A percentile compares a stretch with the other conserved stretches of the same genome.
Evolutionary conservation across 2,329 filamentous ascomycete species (phyloP).

Genomic region (Nemania sp.): DNA sequence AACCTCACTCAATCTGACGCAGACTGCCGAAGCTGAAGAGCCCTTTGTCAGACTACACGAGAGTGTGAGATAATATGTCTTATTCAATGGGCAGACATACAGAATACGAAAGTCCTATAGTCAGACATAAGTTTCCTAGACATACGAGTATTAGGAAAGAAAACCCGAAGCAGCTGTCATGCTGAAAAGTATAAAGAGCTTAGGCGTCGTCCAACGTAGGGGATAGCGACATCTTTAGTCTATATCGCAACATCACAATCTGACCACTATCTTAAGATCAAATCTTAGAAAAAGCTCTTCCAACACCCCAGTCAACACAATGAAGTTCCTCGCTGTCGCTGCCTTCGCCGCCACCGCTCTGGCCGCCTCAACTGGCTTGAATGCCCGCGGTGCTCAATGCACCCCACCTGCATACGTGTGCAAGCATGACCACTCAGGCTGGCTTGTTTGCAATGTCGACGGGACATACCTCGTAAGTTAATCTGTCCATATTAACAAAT

Average conservation of each 20-base stretch:
- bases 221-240: constrained; percentile 16
- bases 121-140: background rate
- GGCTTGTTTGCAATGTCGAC: constrained; percentile 39
- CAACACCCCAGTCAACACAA: constrained; percentile 20
- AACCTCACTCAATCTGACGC: constrained; percentile 6
- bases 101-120: background rate
- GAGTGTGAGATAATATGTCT: background rate
- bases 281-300: background rate
- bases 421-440: constrained; percentile 35
- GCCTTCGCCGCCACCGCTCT: constrained; percentile 25
- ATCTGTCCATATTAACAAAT: background rate
- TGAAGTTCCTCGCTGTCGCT: constrained; percentile 34
- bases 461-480: constrained; percentile 34
- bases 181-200: constrained; percentile 14
- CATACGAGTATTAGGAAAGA: background rate
- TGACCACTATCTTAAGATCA: background rate
- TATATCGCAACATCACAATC: constrained; percentile 15
- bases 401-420: constrained; percentile 34
- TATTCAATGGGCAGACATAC: background rate
- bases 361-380: constrained; percentile 22
- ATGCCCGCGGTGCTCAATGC: constrained; percentile 24
- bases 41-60: background rate
- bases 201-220: background rate
- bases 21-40: constrained; percentile 1
- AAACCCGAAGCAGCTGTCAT: background rate